Conservation (phyloP, 2,329 filamentous ascomycete genomes). For the Rutstroemia sp. region DNA sequence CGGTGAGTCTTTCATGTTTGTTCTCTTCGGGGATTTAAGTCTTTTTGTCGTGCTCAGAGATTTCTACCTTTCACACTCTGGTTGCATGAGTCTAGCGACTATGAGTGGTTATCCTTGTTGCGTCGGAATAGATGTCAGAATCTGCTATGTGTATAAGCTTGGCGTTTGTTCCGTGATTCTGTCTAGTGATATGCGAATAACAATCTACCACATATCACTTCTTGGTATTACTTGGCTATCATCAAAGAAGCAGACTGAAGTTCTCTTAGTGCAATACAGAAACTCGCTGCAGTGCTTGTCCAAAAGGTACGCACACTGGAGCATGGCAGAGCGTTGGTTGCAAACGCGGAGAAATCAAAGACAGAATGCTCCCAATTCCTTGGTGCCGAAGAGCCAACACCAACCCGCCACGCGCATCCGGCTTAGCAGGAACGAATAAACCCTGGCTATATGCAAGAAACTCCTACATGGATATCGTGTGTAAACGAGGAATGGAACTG, state of each 20-base stretch:
- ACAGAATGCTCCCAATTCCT: constrained; percentile 7
- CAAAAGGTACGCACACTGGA: constrained; percentile 1
- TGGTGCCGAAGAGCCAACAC: not conserved
- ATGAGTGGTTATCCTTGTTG: no score
- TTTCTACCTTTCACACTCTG: not conserved
- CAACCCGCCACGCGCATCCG: not conserved
- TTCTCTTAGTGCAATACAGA: constrained; percentile 2
- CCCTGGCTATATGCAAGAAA: not conserved
- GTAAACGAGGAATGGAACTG: not conserved
- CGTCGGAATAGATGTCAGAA: no score
- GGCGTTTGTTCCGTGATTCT: not conserved
- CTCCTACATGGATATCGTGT: not conserved
- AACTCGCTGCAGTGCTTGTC: constrained; percentile 9
- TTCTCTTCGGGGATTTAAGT: not conserved
- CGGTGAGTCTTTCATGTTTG: constrained; percentile 4
- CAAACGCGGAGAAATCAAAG: constrained; percentile 10
- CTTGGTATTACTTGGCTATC: not conserved
- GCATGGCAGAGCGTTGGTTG: constrained; percentile 12
- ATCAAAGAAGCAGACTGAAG: not conserved
- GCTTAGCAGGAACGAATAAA: not conserved
- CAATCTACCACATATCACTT: no score
- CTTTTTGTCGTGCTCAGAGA: not conserved
- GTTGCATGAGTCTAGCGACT: not conserved
- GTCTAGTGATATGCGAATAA: not conserved
- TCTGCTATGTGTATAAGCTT: no score